Conservation (phyloP, 2,329 filamentous ascomycete species). For the Teratosphaeria epicoccoides region DNA sequence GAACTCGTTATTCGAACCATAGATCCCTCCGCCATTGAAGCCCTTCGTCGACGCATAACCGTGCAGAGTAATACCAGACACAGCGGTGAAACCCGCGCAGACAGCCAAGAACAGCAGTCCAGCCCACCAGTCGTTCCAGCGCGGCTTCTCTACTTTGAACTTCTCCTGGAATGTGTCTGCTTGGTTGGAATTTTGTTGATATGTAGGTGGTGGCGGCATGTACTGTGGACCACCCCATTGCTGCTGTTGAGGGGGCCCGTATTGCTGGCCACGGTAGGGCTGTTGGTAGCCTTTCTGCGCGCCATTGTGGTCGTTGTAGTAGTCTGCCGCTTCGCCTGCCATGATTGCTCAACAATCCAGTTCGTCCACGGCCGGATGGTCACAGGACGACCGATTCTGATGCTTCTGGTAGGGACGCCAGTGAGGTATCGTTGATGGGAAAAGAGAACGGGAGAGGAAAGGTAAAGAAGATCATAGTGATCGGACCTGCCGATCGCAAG, state of each 20-base stretch:
- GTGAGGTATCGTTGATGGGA: not conserved
- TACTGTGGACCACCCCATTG: constrained; percentile 8
- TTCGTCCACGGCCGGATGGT: not conserved
- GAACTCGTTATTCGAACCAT: constrained; percentile 55
- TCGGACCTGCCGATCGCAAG: no score
- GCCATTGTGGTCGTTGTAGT: constrained; percentile 9
- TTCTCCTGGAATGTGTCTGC: constrained; percentile 61
- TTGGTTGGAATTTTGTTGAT: constrained; percentile 27
- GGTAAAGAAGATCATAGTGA: no score
- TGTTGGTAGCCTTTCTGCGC: constrained; percentile 5
- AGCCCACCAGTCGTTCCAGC: constrained; percentile 81
- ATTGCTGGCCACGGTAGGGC: not conserved
- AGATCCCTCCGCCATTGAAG: constrained; percentile 62
- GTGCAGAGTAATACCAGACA: constrained; percentile 64
- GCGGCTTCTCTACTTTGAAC: constrained; percentile 74
- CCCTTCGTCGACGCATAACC: constrained; percentile 58
- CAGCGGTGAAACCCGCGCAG: constrained; percentile 61
- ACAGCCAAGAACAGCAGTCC: constrained; percentile 64
- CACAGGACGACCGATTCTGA: not conserved
- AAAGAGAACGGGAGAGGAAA: not conserved
- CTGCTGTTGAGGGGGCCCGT: constrained; percentile 5
- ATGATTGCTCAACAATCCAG: not conserved
- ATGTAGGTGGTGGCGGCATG: constrained; percentile 28
- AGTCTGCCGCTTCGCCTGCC: constrained; percentile 11
- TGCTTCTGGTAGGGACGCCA: not conserved